These are phyloP conservation scores for Camellia oleifera DNA, from an alignment of 179 eudicot genomes.

Conservation along the genomic window DNA sequence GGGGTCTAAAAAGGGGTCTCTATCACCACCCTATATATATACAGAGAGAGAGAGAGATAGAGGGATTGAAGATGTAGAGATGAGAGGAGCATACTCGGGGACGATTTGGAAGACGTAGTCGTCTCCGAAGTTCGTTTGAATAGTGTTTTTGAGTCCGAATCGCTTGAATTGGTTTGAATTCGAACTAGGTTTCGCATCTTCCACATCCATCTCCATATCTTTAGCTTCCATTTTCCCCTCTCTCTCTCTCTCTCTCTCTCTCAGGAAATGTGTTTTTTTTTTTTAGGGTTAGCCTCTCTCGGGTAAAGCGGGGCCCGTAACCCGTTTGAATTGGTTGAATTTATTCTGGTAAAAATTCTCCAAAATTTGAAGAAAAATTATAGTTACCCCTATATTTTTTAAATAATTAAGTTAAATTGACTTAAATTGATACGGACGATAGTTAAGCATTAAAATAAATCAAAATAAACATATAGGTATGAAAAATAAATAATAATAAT, in stretches of 20 bases:
- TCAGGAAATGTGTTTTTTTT: too few species aligned
- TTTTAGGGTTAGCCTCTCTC: neutral
- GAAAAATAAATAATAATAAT: too few species aligned
- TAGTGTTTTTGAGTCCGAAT: slow-evolving; percentile 64
- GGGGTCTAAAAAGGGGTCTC: too few species aligned
- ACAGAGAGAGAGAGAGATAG: neutral
- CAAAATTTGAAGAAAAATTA: too few species aligned
- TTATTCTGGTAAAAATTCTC: too few species aligned
- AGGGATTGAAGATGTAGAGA: neutral
- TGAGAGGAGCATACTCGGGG: slow-evolving; percentile 43
- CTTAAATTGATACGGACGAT: too few species aligned
- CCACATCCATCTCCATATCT: slow-evolving; percentile 62
- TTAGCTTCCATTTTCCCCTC: slow-evolving; percentile 18
- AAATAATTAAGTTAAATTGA: too few species aligned
- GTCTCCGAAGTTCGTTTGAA: slow-evolving; percentile 87
- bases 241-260: neutral
- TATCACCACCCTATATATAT: neutral
- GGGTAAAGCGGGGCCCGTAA: too few species aligned
- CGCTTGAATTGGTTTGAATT: slow-evolving; percentile 38
- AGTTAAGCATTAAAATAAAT: too few species aligned
- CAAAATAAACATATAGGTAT: too few species aligned
- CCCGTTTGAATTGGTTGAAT: too few species aligned
- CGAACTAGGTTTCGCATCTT: slow-evolving; percentile 26
- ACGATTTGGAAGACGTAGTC: slow-evolving; percentile 90
- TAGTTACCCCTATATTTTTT: too few species aligned